Evolutionary conservation across 345 rosid species (phyloP).

Genomic region (Salix brachista): DNA sequence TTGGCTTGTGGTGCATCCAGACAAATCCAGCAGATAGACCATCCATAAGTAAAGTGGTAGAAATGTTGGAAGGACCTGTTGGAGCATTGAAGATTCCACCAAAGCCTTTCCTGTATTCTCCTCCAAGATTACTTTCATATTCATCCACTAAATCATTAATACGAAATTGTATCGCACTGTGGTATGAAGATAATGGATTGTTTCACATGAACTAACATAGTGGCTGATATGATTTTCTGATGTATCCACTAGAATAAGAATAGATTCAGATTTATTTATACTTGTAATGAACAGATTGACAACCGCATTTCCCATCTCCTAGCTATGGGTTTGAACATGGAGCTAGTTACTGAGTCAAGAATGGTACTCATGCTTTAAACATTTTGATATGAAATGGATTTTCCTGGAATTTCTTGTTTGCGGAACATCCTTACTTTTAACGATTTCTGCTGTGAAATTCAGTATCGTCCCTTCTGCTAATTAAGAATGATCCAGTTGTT

Average conservation of each 20-base stretch:
- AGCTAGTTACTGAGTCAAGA: background rate
- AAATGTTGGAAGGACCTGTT: slow-evolving; percentile 40
- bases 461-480: background rate
- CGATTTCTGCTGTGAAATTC: background rate
- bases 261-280: background rate
- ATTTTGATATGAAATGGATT: background rate
- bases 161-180: background rate
- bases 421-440: background rate
- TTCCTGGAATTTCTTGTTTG: background rate
- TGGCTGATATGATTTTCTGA: too few species aligned
- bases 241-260: background rate
- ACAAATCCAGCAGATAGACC: slow-evolving; percentile 26
- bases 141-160: background rate
- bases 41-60: slow-evolving; percentile 29
- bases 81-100: too few species aligned
- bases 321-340: background rate
- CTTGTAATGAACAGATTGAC: background rate
- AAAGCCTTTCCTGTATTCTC: slow-evolving; percentile 13
- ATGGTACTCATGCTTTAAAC: too few species aligned
- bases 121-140: background rate
- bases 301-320: background rate
- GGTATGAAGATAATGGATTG: background rate
- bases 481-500: background rate
- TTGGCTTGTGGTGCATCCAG: slow-evolving; percentile 33
- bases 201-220: background rate